Evolutionary conservation across 495 filamentous ascomycete species (phyloP), one percentile per base, ranked within the genome.

Genomic region (Annulohypoxylon nitens): DNA sequence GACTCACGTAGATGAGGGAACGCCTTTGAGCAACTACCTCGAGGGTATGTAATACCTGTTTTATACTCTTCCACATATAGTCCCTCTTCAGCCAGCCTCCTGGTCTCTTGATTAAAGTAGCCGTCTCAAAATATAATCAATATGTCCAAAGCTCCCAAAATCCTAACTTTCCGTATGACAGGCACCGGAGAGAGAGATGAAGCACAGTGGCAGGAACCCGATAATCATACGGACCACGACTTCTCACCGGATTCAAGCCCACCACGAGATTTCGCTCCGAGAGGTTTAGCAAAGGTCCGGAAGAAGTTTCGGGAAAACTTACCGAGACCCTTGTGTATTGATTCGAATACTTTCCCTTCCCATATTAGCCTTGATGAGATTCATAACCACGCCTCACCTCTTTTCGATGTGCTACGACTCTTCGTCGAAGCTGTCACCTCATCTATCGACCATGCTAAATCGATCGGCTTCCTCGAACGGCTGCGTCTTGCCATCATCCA

Each of bases 401-500:
- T 75, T 16, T 14, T 79, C 47, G 73, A 75, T 34, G 58, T 75
- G 34, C 12, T 79, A 18, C 75, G 70, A 63, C 48, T 79, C 11
- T 63, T 74, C 34, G 55, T 89, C 80, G 82, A 81, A 74, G 87
- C 87, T 10, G 86, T 93, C 48, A 95, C 93, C 72, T 91, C 93
- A 47, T 89, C 91, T 61, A 87, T 98, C 69, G 91, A 93, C 41
- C 87, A 91, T 71, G 90, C 89, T 64, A 94, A 97, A 70, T 97
- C 96, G 76, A 86, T 91, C 69, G 88, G 89, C 50, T 99, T 99
- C 75, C 86, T 99, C 54, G 96, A 99, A 84, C 92, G 95, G 74
- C 98, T 98, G 64, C 92, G 96, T 25, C 98, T 98, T 78, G 91
- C 94, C 36, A 95, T 99, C 68, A 91, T 98, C 58, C 94, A 95